Percentiles rank a stretch among this genome's conserved stretches.
These are phyloP conservation scores for Amphibolis antarctica DNA, from an alignment of 106 monocot genomes.

Conservation along the genomic window DNA sequence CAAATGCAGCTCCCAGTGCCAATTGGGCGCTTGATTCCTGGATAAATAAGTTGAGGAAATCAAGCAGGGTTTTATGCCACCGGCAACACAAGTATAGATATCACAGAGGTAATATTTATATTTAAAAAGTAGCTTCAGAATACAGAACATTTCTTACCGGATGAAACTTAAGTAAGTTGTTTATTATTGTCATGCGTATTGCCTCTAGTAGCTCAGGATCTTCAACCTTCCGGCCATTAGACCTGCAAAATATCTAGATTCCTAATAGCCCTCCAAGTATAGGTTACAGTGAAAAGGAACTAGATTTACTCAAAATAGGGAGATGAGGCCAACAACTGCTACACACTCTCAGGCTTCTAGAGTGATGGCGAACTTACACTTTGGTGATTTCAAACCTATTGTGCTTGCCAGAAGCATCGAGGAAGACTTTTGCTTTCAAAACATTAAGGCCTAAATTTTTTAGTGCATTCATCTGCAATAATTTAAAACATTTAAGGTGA, in stretches of 20 bases:
- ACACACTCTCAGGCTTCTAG: neutral
- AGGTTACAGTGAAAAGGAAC: neutral
- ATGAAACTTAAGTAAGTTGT: slow-evolving; percentile 80
- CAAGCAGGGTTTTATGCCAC: neutral
- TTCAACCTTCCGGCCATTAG: slow-evolving; percentile 75
- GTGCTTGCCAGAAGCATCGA: slow-evolving; percentile 95
- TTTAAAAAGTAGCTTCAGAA: neutral
- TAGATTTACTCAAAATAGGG: neutral
- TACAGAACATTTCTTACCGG: slow-evolving; percentile 39
- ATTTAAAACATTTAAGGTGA: slow-evolving; percentile 8
- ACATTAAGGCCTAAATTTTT: slow-evolving; percentile 86
- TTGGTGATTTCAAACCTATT: slow-evolving; percentile 87
- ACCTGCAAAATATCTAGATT: slow-evolving; percentile 33
- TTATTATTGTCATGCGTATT: slow-evolving; percentile 90
- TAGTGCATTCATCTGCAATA: slow-evolving; percentile 70
- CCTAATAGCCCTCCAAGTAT: slow-evolving; percentile 2
- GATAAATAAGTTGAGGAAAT: slow-evolving; percentile 4
- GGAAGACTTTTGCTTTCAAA: slow-evolving; percentile 73
- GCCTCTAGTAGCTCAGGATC: slow-evolving; percentile 90
- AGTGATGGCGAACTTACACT: slow-evolving; percentile 32
- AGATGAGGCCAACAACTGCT: neutral
- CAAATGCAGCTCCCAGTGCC: slow-evolving; percentile 92
- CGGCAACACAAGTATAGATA: neutral
- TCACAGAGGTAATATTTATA: neutral
- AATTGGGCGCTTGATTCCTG: slow-evolving; percentile 86